Evolutionary conservation across 1,284 basidiomycete genomes (phyloP).

Genomic region (Heterobasidion occidentale): DNA sequence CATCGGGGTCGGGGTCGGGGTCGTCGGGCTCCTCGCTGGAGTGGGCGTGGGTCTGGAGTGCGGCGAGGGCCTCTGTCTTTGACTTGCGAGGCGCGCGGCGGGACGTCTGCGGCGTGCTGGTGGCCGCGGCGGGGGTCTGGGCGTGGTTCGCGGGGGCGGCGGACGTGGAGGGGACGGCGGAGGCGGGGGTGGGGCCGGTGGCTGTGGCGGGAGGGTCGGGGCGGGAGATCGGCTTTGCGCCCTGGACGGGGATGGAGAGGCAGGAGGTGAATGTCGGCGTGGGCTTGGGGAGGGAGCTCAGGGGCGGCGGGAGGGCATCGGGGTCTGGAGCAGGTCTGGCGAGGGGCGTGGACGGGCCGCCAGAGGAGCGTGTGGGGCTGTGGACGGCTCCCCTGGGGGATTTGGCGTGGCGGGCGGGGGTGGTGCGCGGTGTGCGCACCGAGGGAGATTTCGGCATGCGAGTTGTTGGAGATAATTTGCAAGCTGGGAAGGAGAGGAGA

Average conservation of each 20-base stretch:
- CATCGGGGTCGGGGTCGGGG: conserved; percentile 16
- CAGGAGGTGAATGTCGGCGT: conserved; percentile 52
- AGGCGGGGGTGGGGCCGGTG: conserved; percentile 1
- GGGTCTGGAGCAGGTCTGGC: conserved; percentile 20
- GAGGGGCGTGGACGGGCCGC: conserved; percentile 13
- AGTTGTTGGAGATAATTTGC: too few species aligned
- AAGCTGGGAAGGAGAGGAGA: neutral
- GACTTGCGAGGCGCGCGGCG: conserved; percentile 78
- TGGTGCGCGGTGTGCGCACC: conserved; percentile 39
- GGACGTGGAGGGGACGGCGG: conserved; percentile 4
- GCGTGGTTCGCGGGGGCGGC: neutral
- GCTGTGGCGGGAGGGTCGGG: conserved; percentile 1
- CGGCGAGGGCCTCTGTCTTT: conserved; percentile 76
- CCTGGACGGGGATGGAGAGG: conserved; percentile 60
- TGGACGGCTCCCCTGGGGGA: conserved; percentile 37
- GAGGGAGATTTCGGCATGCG: conserved; percentile 22
- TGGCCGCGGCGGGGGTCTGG: neutral
- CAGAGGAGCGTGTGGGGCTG: conserved; percentile 23
- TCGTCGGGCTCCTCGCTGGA: conserved; percentile 5
- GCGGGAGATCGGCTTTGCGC: conserved; percentile 43
- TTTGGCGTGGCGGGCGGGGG: conserved; percentile 48
- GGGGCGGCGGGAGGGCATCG: conserved; percentile 18
- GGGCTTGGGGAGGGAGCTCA: conserved; percentile 18
- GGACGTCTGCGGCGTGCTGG: conserved; percentile 23
- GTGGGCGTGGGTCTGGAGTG: conserved; percentile 58